Percentiles rank a stretch among this genome's conserved stretches.
Conservation (phyloP, 1,139 yeast species). For the Yamadazyma epiphylla region DNA sequence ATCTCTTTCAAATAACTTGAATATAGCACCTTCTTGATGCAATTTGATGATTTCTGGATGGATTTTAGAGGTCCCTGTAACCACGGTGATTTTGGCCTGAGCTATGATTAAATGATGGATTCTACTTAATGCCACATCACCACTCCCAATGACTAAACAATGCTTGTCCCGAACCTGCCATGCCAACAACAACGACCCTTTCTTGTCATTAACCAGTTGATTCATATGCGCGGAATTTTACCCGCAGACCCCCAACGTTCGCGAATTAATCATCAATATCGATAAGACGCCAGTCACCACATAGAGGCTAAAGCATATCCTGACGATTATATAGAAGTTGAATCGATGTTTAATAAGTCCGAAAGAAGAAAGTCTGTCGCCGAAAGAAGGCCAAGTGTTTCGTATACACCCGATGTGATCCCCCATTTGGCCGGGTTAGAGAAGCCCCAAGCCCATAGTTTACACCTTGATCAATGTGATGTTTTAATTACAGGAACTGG, state of each 20-base stretch:
- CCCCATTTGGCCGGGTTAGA: conserved; percentile 82
- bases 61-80: conserved; percentile 45
- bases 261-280: too few species aligned
- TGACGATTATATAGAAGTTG: too few species aligned
- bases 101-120: conserved; percentile 66
- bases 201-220: too few species aligned
- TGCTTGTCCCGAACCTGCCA: conserved; percentile 67
- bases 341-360: conserved; percentile 15
- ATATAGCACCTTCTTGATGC: conserved; percentile 38
- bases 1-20: conserved; percentile 36
- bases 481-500: conserved; percentile 93
- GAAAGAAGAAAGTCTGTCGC: conserved; percentile 70
- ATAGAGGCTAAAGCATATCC: too few species aligned
- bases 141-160: conserved; percentile 76
- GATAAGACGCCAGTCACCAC: not conserved
- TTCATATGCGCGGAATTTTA: too few species aligned
- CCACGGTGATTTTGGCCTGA: conserved; percentile 64
- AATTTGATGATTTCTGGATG: conserved; percentile 44
- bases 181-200: conserved; percentile 64
- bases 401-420: conserved; percentile 52
- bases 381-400: conserved; percentile 63
- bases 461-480: conserved; percentile 67
- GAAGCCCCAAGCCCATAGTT: conserved; percentile 50
- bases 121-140: conserved; percentile 76
- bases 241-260: too few species aligned